Base-by-base conservation (phyloP, 1,284 basidiomycete species). In the Ceratobasidium sp. region DNA sequence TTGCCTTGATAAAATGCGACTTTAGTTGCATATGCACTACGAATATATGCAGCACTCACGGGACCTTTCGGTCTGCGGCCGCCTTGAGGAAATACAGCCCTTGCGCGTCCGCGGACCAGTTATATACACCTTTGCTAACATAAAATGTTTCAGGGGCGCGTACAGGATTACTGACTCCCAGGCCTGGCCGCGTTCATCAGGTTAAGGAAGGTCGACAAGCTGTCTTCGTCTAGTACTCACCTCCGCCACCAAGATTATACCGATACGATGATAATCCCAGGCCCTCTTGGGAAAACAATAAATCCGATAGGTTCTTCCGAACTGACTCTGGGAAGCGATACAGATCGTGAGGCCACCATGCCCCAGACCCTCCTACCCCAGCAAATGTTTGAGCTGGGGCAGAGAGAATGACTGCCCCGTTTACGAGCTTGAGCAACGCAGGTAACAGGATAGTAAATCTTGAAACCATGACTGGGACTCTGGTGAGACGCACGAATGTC, bases 301-400 rank as follows among this genome's bases (percentile, higher is more conserved):
- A 81, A 8, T 82, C 77, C 0, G 86, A 85, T 37, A 86, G 81
- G 62, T 86, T 85, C 68, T 85, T 83, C 43, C 84, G 82, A 37
- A 82, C 82, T 13, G 82, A 80, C 56, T 85, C 83, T 1, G 86
- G 86, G 78, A 86, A 87, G 46, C 83, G 77, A 79, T 82, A 85
- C 9, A 86, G 79, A 77, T 86, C 86, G 69, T 84, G 83, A 9
- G 85, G 85, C 86, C 86, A 86, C 86, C 86, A 87, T 7, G 85
- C 86, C 7, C 86, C 86, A 17, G 85, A 86, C 4, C 85, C 86
- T 19, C 82, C 82, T 32, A 84, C 80, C 13, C 83, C 82, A 37
- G 79, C 77, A 65, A 84, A 81, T 1, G 81, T 81, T 76, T 84
- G 83, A 19, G 80, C 78, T 2, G 81, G 78, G 2, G 81, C 46